phyloP scores from a whole-genome alignment of 768 basidiomycete species.

The Mycena alexandri region DNA sequence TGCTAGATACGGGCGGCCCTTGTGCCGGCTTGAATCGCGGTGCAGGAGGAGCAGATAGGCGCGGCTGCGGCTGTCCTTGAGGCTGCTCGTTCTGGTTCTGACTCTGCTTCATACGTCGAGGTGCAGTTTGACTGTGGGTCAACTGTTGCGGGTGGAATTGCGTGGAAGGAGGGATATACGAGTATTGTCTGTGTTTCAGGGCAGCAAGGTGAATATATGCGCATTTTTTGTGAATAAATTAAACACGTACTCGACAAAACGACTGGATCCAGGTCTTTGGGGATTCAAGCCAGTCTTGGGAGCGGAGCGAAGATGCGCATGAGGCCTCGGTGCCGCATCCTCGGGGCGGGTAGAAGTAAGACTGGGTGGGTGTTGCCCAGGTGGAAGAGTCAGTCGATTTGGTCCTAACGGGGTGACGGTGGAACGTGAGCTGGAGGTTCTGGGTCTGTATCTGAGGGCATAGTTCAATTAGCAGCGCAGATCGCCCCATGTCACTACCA shows the following conservation, averaged over 20 bases:
- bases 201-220: constrained; percentile 41
- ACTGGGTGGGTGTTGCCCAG: constrained; percentile 65
- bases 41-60: constrained; percentile 29
- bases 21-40: constrained; percentile 45
- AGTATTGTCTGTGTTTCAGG: constrained; percentile 69
- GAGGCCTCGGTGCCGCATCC: constrained; percentile 27
- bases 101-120: constrained; percentile 51
- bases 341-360: constrained; percentile 48
- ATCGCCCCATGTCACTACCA: constrained; percentile 37
- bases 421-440: constrained; percentile 74
- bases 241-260: constrained; percentile 60
- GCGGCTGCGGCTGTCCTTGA: constrained; percentile 36
- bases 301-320: constrained; percentile 42
- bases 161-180: constrained; percentile 66
- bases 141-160: constrained; percentile 53
- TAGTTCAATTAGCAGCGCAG: not conserved
- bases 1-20: constrained; percentile 30
- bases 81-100: constrained; percentile 42
- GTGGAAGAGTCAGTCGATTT: constrained; percentile 75
- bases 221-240: not conserved
- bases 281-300: constrained; percentile 40
- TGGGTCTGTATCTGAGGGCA: constrained; percentile 40
- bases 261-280: constrained; percentile 63
- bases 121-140: constrained; percentile 58
- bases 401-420: constrained; percentile 68